Percentiles rank a stretch among this genome's conserved stretches.
Conservation (phyloP, 306 rosid species). For the Medicago truncatula region DNA sequence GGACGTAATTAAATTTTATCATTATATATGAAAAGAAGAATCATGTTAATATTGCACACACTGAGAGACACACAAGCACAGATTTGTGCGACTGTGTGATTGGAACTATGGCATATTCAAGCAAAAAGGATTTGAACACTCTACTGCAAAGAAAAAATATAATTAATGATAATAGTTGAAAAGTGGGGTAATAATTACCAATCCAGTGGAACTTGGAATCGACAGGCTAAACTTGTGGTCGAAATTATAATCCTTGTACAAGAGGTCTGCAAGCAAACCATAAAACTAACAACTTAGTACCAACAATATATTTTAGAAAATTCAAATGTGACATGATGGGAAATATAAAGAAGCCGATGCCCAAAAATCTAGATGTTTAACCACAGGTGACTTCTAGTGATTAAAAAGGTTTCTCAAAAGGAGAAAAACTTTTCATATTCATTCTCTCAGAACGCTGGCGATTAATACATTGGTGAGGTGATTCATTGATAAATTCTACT, state of each 20-base stretch:
- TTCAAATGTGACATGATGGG: slow-evolving; percentile 21
- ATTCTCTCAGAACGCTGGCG: not conserved
- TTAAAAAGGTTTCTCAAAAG: not conserved
- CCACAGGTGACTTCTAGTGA: not conserved
- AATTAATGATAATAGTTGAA: not conserved
- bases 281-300: not conserved
- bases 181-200: slow-evolving; percentile 60
- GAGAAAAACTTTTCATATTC: slow-evolving; percentile 8
- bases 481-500: slow-evolving; percentile 16
- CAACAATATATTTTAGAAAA: slow-evolving; percentile 7
- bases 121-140: slow-evolving; percentile 7
- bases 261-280: slow-evolving; percentile 65
- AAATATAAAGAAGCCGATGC: slow-evolving; percentile 10
- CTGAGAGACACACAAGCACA: not conserved
- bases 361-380: slow-evolving; percentile 17
- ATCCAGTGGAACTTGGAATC: slow-evolving; percentile 68
- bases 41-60: not conserved
- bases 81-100: not conserved
- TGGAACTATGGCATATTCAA: slow-evolving; percentile 22
- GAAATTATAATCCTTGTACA: slow-evolving; percentile 86
- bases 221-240: slow-evolving; percentile 81
- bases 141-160: slow-evolving; percentile 4
- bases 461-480: not conserved
- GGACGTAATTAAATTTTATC: not conserved
- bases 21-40: not conserved